A percentile compares a stretch with the other conserved stretches of the same genome.
Conservation (phyloP, 1,139 yeast species). For the Yamadazyma sp. region DNA sequence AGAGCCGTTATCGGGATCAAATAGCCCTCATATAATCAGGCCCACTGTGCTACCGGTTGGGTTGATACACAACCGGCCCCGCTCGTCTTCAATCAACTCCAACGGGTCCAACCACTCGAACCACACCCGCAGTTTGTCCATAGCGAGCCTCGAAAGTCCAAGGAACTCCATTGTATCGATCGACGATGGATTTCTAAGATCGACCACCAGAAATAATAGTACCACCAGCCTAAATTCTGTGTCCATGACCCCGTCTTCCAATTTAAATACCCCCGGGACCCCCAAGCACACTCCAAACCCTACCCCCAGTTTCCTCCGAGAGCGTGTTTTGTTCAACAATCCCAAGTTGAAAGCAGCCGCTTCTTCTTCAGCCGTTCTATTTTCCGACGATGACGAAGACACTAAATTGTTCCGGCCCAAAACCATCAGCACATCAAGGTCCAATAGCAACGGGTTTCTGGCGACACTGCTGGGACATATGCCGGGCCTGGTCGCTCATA, state of each 20-base stretch:
- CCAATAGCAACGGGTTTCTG: slow-evolving; percentile 3
- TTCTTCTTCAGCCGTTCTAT: slow-evolving; percentile 11
- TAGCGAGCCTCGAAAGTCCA: slow-evolving; percentile 42
- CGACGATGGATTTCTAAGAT: slow-evolving; percentile 32
- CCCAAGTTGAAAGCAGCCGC: slow-evolving; percentile 19
- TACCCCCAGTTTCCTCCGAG: slow-evolving; percentile 1
- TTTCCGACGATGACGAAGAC: slow-evolving; percentile 41
- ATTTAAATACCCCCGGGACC: slow-evolving; percentile 4
- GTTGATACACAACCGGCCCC: slow-evolving; percentile 10
- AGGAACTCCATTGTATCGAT: slow-evolving; percentile 44
- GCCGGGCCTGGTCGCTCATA: slow-evolving; percentile 1
- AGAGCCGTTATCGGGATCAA: slow-evolving; percentile 17
- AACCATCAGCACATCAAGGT: slow-evolving; percentile 18
- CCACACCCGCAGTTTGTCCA: slow-evolving; percentile 33
- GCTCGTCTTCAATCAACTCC: slow-evolving; percentile 40
- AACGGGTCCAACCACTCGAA: slow-evolving; percentile 27
- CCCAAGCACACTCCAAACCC: slow-evolving; percentile 7
- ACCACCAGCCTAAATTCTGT: slow-evolving; percentile 24
- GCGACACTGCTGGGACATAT: background rate
- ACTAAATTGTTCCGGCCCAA: slow-evolving; percentile 18
- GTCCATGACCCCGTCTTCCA: slow-evolving; percentile 2
- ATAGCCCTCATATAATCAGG: slow-evolving; percentile 24
- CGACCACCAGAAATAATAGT: slow-evolving; percentile 34
- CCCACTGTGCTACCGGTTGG: slow-evolving; percentile 13
- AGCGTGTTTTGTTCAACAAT: slow-evolving; percentile 5